Evolutionary conservation across 2,329 filamentous ascomycete genomes (phyloP).

Genomic region (Neofusicoccum ribis): DNA sequence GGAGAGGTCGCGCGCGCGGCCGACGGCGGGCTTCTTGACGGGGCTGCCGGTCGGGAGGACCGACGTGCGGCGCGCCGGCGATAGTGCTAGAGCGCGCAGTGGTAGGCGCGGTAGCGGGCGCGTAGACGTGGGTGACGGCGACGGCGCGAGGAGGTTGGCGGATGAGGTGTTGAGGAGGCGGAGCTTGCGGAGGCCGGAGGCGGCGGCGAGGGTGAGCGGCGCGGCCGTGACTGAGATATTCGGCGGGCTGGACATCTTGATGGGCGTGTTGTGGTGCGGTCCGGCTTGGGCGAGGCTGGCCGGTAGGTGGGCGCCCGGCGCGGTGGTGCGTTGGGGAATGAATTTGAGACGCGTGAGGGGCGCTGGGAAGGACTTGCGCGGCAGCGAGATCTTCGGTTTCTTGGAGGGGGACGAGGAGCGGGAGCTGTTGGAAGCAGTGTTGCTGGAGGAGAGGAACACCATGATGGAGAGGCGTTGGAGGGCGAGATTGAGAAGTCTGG

Average conservation of each 20-base stretch:
- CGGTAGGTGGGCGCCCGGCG: background rate
- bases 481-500: too few relatives aligned
- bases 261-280: background rate
- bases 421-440: background rate
- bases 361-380: slow-evolving; percentile 10
- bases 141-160: background rate
- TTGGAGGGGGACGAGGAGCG: background rate
- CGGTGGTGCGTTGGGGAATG: background rate
- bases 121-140: background rate
- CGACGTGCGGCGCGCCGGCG: background rate
- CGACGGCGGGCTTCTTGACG: background rate
- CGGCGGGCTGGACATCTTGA: background rate
- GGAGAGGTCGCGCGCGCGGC: background rate
- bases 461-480: background rate
- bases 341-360: slow-evolving; percentile 9
- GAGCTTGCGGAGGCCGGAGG: background rate
- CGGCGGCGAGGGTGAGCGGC: background rate
- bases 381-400: background rate
- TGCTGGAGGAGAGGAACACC: background rate
- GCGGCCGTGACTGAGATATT: background rate
- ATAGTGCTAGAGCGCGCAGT: too few relatives aligned
- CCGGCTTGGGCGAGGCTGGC: slow-evolving; percentile 6
- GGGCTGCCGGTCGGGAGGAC: background rate
- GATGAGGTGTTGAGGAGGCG: slow-evolving; percentile 10
- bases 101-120: background rate